Conservation (phyloP, 2,329 filamentous ascomycete genomes). For the Zarea fungicola region DNA sequence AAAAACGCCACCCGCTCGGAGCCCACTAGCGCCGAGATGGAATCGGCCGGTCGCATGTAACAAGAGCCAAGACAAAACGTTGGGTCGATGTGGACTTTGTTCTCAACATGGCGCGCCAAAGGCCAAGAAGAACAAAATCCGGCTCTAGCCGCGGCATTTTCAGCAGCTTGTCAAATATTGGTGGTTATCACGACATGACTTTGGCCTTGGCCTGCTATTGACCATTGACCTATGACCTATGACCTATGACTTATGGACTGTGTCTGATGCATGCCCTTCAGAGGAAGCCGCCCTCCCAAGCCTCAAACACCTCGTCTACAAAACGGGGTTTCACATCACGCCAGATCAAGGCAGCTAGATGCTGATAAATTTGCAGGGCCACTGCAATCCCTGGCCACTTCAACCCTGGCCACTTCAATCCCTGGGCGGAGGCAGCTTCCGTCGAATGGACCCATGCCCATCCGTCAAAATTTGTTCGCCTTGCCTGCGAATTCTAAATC, state of each 20-base stretch:
- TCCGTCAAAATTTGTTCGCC: constrained; percentile 2
- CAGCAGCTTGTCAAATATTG: background rate
- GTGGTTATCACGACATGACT: too few relatives aligned
- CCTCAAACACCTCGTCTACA: background rate
- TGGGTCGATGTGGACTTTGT: background rate
- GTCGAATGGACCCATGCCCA: constrained; percentile 2
- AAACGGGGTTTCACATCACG: background rate
- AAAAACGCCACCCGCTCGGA: background rate
- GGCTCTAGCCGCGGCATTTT: background rate
- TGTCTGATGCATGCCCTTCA: background rate
- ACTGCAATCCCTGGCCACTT: too few relatives aligned
- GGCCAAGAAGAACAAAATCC: constrained; percentile 1
- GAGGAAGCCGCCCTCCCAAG: background rate
- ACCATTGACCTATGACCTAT: too few relatives aligned
- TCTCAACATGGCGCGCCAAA: background rate
- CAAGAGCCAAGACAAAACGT: background rate
- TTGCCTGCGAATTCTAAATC: constrained; percentile 10
- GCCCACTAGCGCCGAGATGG: background rate
- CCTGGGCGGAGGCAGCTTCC: constrained; percentile 7
- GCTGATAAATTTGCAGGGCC: background rate
- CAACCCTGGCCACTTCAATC: too few relatives aligned
- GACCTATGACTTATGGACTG: too few relatives aligned
- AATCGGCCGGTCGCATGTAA: background rate
- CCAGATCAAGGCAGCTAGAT: too few relatives aligned
- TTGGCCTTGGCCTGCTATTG: background rate